A percentile compares a stretch with the other conserved stretches of the same genome.
Conservation (phyloP, 345 rosid genomes). For the Lepidium africanum region DNA sequence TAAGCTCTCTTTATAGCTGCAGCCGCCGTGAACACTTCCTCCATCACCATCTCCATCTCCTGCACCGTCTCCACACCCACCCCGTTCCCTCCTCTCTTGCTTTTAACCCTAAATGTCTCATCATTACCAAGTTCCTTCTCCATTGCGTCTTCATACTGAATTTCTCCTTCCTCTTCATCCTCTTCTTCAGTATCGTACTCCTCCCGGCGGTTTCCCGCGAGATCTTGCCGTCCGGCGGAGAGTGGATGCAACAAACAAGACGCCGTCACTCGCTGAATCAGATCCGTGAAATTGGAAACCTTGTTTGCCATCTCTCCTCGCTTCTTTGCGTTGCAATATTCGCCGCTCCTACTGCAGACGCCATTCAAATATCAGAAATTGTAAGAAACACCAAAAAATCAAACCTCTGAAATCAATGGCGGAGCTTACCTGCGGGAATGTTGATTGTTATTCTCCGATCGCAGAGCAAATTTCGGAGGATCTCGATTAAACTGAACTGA, state of each 20-base stretch:
- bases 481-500: constrained; percentile 43
- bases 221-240: constrained; percentile 50
- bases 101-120: constrained; percentile 8
- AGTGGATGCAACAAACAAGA: constrained; percentile 88
- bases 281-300: constrained; percentile 70
- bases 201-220: constrained; percentile 23
- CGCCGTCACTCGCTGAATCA: constrained; percentile 82
- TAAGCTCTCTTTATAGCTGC: constrained; percentile 71
- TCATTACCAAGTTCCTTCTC: constrained; percentile 21
- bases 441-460: constrained; percentile 29
- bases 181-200: constrained; percentile 24
- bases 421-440: constrained; percentile 20
- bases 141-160: constrained; percentile 26
- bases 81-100: constrained; percentile 2
- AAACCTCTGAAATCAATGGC: neutral
- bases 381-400: neutral
- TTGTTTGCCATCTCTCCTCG: constrained; percentile 58
- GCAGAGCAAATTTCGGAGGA: constrained; percentile 32
- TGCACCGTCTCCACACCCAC: constrained; percentile 25
- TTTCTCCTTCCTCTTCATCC: constrained; percentile 30
- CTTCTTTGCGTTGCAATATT: constrained; percentile 37
- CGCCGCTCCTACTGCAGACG: constrained; percentile 16
- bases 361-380: neutral
- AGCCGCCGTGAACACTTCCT: constrained; percentile 67
- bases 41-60: constrained; percentile 59